A percentile compares a stretch with the other conserved stretches of the same genome.
Evolutionary conservation across 2,329 filamentous ascomycete species (phyloP).

Genomic region (Cercospora sp.): DNA sequence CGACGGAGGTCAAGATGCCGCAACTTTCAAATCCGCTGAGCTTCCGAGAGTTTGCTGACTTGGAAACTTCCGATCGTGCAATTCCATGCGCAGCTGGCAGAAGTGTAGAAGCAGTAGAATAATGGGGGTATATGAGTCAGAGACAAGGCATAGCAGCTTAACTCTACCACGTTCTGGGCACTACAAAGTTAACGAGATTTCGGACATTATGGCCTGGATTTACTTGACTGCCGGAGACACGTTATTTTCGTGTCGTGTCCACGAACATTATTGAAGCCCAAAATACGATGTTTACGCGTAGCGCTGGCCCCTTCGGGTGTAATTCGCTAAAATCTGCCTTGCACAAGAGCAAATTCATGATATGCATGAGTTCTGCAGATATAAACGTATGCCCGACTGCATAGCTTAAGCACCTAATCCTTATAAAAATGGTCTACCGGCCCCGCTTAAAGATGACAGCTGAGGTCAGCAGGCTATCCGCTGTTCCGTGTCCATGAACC

Average conservation of each 20-base stretch:
- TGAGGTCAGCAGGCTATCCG: background rate
- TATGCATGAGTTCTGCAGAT: background rate
- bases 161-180: background rate
- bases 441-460: background rate
- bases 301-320: background rate
- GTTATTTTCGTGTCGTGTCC: background rate
- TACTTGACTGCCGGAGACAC: background rate
- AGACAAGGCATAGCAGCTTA: background rate
- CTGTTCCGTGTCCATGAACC: background rate
- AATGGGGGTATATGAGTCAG: background rate
- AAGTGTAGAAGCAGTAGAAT: background rate
- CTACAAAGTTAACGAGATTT: background rate
- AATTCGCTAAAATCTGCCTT: background rate
- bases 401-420: background rate
- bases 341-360: background rate
- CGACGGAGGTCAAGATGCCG: background rate
- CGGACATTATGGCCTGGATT: background rate
- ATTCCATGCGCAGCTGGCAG: background rate
- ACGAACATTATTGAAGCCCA: background rate
- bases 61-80: background rate
- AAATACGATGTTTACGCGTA: background rate
- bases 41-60: background rate
- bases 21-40: background rate
- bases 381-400: background rate
- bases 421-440: background rate